Evolutionary conservation across 768 basidiomycete species (phyloP).

Genomic region (Tulasnella calospora): DNA sequence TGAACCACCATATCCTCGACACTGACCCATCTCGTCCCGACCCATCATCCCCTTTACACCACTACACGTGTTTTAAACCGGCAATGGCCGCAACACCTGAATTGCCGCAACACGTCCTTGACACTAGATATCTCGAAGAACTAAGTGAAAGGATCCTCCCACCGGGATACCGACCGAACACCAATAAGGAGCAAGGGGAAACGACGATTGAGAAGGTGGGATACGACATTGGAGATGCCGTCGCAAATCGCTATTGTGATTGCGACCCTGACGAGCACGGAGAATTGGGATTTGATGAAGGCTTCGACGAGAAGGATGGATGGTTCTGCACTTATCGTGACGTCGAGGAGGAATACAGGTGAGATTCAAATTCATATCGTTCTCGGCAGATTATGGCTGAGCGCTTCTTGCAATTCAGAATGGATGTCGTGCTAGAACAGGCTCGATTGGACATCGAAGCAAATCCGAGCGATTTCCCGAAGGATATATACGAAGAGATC

Average conservation of each 20-base stretch:
- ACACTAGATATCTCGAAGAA: background rate
- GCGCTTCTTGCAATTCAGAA: background rate
- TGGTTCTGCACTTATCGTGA: background rate
- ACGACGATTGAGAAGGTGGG: background rate
- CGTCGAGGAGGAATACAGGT: background rate
- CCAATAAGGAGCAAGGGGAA: background rate
- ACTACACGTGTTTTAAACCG: background rate
- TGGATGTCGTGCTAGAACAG: background rate
- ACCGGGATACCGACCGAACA: background rate
- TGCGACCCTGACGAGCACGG: background rate
- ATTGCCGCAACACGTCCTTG: background rate
- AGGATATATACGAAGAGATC: background rate
- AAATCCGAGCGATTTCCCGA: background rate
- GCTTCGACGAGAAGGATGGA: background rate
- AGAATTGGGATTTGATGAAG: background rate
- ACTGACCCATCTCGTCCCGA: background rate
- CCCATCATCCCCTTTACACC: background rate
- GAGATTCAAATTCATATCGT: background rate
- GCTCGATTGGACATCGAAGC: background rate
- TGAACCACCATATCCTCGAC: background rate
- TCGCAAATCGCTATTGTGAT: background rate
- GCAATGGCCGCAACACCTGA: background rate
- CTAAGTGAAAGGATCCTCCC: background rate
- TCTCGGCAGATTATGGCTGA: background rate
- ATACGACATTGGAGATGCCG: background rate